A percentile compares a stretch with the other conserved stretches of the same genome.
These are phyloP conservation scores for Mallotus repandus DNA, from an alignment of 441 rosid species.

Conservation along the genomic window DNA sequence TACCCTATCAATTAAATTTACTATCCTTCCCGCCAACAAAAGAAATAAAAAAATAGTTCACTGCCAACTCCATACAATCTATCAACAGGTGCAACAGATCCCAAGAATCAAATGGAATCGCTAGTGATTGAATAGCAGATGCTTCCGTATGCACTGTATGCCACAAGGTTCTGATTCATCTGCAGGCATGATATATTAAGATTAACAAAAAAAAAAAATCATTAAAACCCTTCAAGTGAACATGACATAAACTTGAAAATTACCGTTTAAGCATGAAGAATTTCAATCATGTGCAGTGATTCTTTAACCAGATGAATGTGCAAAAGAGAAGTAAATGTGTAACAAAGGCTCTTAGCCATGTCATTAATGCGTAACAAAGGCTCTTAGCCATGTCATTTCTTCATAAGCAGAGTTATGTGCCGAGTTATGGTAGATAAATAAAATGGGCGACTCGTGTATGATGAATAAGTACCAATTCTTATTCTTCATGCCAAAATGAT, in stretches of 20 bases:
- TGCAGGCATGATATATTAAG: slow-evolving; percentile 14
- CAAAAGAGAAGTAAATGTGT: not conserved
- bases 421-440: not conserved
- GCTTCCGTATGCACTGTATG: not conserved
- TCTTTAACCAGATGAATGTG: not conserved
- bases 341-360: too few species aligned
- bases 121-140: not conserved
- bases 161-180: slow-evolving; percentile 13
- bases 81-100: not conserved
- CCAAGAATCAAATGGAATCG: slow-evolving; percentile 5
- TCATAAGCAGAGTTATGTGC: not conserved
- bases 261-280: not conserved
- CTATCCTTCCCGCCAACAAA: not conserved
- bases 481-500: not conserved
- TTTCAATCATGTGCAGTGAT: not conserved
- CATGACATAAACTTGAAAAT: not conserved
- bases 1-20: not conserved
- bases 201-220: too few species aligned
- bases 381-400: not conserved
- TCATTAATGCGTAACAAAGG: not conserved
- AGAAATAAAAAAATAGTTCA: too few species aligned
- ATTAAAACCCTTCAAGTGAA: not conserved
- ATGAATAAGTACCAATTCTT: not conserved
- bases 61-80: not conserved
- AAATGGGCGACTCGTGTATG: not conserved